These are phyloP conservation scores for Chrysanthemum makinoi DNA, from an alignment of 129 eudicot species.

Conservation along the genomic window DNA sequence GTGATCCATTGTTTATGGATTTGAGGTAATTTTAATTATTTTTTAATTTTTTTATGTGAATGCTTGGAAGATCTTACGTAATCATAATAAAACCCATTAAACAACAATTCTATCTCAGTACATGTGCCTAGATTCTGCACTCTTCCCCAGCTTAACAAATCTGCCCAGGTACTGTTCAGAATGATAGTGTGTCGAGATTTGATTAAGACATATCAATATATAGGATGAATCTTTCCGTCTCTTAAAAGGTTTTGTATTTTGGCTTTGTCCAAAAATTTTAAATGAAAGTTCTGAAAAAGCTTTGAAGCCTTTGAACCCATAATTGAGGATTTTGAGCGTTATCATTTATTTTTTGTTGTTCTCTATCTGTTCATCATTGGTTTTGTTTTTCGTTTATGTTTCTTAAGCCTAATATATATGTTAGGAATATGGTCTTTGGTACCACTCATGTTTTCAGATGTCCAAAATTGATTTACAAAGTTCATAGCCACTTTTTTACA, in stretches of 20 bases:
- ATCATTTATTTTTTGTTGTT: no score
- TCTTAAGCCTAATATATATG: not conserved
- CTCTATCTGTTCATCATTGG: no score
- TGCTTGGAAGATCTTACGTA: no score
- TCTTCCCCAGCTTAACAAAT: slow-evolving; percentile 96
- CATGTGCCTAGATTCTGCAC: slow-evolving; percentile 99
- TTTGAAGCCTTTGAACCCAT: no score
- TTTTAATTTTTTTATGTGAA: no score
- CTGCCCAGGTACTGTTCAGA: slow-evolving; percentile 74
- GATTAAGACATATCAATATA: not conserved
- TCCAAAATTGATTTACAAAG: not conserved
- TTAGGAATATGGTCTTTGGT: not conserved
- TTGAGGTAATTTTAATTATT: no score
- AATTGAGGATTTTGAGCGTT: no score
- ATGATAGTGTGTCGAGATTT: not conserved
- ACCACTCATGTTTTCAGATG: not conserved
- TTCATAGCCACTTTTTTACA: not conserved
- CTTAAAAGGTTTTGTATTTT: no score
- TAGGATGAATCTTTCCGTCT: not conserved
- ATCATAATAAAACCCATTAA: slow-evolving; percentile 42
- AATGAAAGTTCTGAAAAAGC: no score
- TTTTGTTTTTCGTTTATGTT: not conserved
- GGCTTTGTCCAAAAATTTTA: no score
- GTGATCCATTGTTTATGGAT: no score
- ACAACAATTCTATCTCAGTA: slow-evolving; percentile 97